Conservation (phyloP, 768 basidiomycete species). For the Mycena venus region DNA sequence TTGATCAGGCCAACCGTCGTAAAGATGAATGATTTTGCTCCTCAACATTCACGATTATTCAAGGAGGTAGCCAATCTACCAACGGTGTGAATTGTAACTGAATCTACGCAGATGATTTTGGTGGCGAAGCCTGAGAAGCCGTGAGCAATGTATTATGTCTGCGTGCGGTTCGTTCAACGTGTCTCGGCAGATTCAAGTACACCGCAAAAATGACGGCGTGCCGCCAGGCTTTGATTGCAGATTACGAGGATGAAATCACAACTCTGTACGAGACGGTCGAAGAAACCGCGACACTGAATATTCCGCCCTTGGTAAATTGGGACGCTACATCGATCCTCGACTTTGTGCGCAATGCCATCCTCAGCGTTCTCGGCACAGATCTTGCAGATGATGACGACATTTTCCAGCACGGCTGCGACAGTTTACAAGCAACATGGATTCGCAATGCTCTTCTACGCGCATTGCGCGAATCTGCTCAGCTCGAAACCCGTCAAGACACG, state of each 20-base stretch:
- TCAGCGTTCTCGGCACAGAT: constrained; percentile 42
- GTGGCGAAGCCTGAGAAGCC: constrained; percentile 53
- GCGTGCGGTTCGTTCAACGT: constrained; percentile 32
- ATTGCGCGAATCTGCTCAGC: constrained; percentile 41
- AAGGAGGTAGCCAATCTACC: constrained; percentile 49
- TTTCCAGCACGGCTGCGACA: constrained; percentile 58
- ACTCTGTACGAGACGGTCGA: constrained; percentile 50
- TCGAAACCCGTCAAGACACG: constrained; percentile 37
- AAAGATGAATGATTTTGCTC: constrained; percentile 53
- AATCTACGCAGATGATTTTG: constrained; percentile 52
- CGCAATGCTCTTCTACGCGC: constrained; percentile 53
- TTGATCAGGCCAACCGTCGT: constrained; percentile 53
- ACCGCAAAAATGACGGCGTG: constrained; percentile 46
- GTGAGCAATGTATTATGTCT: constrained; percentile 42
- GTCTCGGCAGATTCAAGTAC: constrained; percentile 30
- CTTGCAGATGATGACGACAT: constrained; percentile 50
- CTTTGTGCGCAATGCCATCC: constrained; percentile 51
- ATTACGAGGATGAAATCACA: constrained; percentile 57
- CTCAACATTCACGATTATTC: constrained; percentile 59
- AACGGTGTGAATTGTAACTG: neutral
- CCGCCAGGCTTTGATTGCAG: constrained; percentile 51
- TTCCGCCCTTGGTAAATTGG: constrained; percentile 43
- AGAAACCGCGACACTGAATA: constrained; percentile 43
- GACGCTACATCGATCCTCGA: constrained; percentile 32
- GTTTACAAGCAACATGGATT: constrained; percentile 57